Evolutionary conservation across 2,329 filamentous ascomycete species (phyloP).

Genomic region (Trichoderma breve): DNA sequence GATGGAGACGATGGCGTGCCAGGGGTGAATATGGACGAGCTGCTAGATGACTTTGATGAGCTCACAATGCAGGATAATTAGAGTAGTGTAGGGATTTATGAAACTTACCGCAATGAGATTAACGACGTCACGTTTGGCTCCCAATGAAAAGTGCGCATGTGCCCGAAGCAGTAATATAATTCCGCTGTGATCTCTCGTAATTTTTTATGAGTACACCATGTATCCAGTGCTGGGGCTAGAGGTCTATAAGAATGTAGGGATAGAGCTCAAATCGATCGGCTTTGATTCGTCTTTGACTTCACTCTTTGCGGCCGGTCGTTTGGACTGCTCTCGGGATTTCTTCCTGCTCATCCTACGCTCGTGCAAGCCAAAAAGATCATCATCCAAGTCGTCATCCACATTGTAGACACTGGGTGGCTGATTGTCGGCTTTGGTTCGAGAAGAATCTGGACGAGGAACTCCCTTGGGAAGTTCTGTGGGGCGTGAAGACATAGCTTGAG

Average conservation of each 20-base stretch:
- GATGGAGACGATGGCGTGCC: constrained; percentile 63
- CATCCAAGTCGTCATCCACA: constrained; percentile 27
- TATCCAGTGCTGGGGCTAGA: constrained; percentile 25
- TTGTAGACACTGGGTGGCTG: background rate
- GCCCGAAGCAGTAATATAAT: background rate
- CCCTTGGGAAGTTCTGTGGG: background rate
- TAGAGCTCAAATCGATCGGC: constrained; percentile 31
- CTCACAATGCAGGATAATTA: constrained; percentile 48
- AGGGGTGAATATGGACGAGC: constrained; percentile 72
- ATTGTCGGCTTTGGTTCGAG: background rate
- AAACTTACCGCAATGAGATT: constrained; percentile 17
- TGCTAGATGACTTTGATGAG: constrained; percentile 92
- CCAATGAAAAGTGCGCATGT: background rate
- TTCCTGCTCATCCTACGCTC: constrained; percentile 32
- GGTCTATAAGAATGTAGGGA: constrained; percentile 37
- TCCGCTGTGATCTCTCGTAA: background rate
- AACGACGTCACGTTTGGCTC: constrained; percentile 1
- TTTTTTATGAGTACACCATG: constrained; percentile 15
- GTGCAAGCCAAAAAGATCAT: constrained; percentile 38
- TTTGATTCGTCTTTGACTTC: constrained; percentile 16
- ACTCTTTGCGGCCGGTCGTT: constrained; percentile 19
- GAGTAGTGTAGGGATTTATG: constrained; percentile 29
- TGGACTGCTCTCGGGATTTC: constrained; percentile 32
- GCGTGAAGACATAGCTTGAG: background rate
- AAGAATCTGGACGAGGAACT: background rate